Conservation (phyloP, 1,284 basidiomycete genomes). For the Uromyces viciae-fabae region DNA sequence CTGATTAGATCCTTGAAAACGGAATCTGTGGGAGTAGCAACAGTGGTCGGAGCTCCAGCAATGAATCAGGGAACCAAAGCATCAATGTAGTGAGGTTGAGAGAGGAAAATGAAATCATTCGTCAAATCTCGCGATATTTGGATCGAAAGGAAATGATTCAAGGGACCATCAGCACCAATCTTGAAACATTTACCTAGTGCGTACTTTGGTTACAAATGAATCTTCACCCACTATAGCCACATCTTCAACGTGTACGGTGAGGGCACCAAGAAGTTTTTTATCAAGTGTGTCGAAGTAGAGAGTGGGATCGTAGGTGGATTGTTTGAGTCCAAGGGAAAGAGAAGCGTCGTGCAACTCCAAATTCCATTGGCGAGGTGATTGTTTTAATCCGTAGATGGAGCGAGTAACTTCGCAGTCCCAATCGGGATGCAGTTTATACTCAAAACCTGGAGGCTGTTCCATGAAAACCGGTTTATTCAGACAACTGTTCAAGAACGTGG, state of each 20-base stretch:
- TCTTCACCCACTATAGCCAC: neutral
- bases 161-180: neutral
- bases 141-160: neutral
- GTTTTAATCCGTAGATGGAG: constrained; percentile 33
- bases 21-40: neutral
- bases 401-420: neutral
- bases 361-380: constrained; percentile 16
- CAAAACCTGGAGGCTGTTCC: neutral
- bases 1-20: neutral
- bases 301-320: neutral
- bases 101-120: neutral
- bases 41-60: neutral
- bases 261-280: neutral
- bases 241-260: neutral
- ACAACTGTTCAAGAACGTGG: neutral
- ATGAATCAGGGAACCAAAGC: neutral
- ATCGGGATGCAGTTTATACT: neutral
- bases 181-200: neutral
- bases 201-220: too few species aligned
- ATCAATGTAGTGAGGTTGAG: neutral
- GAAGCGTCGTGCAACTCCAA: neutral
- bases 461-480: neutral
- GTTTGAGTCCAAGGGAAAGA: neutral
- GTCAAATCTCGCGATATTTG: neutral
- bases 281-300: neutral